phyloP scores from a whole-genome alignment of 257 asterid species.

The Jasminum sambac region DNA sequence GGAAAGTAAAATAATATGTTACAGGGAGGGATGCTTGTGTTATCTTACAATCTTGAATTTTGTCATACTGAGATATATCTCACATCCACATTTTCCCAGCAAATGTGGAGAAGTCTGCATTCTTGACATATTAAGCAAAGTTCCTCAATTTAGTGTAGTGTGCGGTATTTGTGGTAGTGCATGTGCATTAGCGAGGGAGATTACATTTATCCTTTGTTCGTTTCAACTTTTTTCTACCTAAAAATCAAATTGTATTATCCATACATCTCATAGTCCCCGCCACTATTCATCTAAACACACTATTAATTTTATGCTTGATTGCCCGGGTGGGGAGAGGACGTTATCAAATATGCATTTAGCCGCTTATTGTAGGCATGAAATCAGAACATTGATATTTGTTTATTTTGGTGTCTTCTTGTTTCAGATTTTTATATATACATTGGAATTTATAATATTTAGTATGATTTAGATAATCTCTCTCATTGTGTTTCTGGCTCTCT shows the following conservation, averaged over 20 bases:
- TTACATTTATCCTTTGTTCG: too few relatives aligned
- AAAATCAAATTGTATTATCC: too few relatives aligned
- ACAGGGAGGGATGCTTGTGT: neutral
- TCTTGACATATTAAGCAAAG: neutral
- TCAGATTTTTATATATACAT: neutral
- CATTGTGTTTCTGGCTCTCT: neutral
- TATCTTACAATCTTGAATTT: neutral
- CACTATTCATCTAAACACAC: too few relatives aligned
- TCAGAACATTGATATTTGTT: neutral
- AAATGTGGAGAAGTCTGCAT: neutral
- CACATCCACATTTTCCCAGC: neutral
- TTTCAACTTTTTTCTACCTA: too few relatives aligned
- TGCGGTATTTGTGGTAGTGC: constrained; percentile 6
- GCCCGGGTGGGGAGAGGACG: neutral
- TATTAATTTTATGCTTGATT: neutral
- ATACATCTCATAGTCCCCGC: too few relatives aligned
- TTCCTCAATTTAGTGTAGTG: neutral
- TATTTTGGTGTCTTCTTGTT: neutral
- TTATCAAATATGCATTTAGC: neutral
- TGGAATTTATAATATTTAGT: neutral
- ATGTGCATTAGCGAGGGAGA: neutral
- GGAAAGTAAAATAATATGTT: constrained; percentile 5
- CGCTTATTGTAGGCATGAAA: neutral
- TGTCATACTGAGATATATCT: neutral
- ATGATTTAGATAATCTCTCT: neutral